phyloP scores from a whole-genome alignment of 768 basidiomycete species.

The Termitomyces sp. region DNA sequence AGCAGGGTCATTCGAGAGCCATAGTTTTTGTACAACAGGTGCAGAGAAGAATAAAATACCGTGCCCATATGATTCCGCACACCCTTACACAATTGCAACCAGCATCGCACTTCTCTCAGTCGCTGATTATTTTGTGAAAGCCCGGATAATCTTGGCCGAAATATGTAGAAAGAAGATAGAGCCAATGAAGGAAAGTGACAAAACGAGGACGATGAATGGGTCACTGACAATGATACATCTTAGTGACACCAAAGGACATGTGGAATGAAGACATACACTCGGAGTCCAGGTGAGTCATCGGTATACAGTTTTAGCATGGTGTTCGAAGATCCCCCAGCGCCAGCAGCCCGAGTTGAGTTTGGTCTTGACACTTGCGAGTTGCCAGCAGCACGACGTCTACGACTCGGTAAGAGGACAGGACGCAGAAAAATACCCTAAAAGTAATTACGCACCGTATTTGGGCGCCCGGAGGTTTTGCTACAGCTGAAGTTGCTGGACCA shows the following conservation, averaged over 20 bases:
- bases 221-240: conserved; percentile 46
- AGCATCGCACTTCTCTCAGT: background rate
- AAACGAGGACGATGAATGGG: conserved; percentile 93
- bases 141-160: conserved; percentile 88
- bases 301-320: conserved; percentile 99
- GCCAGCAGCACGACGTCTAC: conserved; percentile 69
- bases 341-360: conserved; percentile 85
- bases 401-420: conserved; percentile 1
- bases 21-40: conserved; percentile 32
- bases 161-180: conserved; percentile 99
- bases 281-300: conserved; percentile 93
- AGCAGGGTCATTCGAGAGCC: conserved; percentile 22
- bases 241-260: background rate
- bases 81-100: conserved; percentile 2
- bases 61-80: conserved; percentile 7
- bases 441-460: conserved; percentile 63
- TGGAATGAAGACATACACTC: conserved; percentile 68
- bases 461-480: conserved; percentile 73
- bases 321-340: conserved; percentile 93
- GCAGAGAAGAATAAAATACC: conserved; percentile 27
- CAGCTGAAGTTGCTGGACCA: conserved; percentile 33
- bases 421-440: background rate
- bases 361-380: conserved; percentile 58
- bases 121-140: conserved; percentile 69
- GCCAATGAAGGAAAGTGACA: conserved; percentile 94